A percentile compares a stretch with the other conserved stretches of the same genome.
These are phyloP conservation scores for Raphanus sativus DNA, from an alignment of 345 rosid species.

Conservation along the genomic window DNA sequence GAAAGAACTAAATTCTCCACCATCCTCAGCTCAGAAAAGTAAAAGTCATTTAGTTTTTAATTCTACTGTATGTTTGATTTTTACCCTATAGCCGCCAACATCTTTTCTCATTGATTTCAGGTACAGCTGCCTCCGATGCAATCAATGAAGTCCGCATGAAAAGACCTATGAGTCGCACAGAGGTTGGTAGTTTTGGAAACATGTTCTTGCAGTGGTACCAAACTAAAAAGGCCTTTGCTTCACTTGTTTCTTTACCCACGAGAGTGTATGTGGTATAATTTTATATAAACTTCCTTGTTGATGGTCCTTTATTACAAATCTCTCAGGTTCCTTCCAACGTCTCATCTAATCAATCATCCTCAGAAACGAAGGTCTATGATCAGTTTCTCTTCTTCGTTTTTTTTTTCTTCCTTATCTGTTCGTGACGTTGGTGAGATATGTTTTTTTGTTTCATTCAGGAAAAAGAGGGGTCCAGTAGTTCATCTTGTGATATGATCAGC, in stretches of 20 bases:
- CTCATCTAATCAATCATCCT: slow-evolving; percentile 46
- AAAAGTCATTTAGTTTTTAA: neutral
- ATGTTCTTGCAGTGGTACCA: no score
- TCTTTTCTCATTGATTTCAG: slow-evolving; percentile 34
- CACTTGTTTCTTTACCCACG: neutral
- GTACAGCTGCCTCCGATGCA: slow-evolving; percentile 49
- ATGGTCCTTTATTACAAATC: slow-evolving; percentile 5
- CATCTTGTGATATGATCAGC: slow-evolving; percentile 82
- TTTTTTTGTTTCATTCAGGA: slow-evolving; percentile 46
- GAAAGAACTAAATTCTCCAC: slow-evolving; percentile 49
- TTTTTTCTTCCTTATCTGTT: neutral
- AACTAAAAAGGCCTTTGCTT: slow-evolving; percentile 3
- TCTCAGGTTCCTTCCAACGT: slow-evolving; percentile 71
- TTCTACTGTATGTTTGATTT: no score
- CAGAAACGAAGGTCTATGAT: slow-evolving; percentile 55
- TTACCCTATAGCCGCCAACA: neutral
- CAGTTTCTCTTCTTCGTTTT: neutral
- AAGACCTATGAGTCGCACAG: slow-evolving; percentile 85
- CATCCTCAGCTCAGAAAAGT: slow-evolving; percentile 47
- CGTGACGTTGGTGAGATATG: slow-evolving; percentile 1
- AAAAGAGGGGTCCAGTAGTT: slow-evolving; percentile 49
- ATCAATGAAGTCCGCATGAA: slow-evolving; percentile 65
- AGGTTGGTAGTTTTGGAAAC: slow-evolving; percentile 51
- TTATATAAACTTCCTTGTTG: neutral
- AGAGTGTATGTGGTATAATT: neutral